Conservation (phyloP, 371 early-diverging fungal species). For the Coemansia sp. region DNA sequence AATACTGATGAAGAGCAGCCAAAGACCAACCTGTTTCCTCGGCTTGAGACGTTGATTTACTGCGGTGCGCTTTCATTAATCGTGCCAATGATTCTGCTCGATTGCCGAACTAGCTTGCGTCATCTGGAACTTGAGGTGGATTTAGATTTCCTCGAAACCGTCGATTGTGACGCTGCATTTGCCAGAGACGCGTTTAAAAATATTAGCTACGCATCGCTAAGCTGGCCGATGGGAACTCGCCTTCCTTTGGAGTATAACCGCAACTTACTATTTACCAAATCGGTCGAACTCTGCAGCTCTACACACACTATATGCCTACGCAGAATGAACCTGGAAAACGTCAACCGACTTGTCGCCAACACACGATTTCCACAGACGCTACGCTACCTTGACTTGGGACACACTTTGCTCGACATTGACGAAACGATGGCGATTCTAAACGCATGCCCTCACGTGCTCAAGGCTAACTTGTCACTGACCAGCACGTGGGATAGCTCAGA, state of each 20-base stretch:
- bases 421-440: not conserved
- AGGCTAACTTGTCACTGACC: not conserved
- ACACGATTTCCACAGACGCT: not conserved
- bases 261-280: not conserved
- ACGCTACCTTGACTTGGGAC: not conserved
- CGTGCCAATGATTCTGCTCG: not conserved
- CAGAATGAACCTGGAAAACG: not conserved
- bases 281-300: not conserved
- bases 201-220: not conserved
- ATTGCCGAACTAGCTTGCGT: not conserved
- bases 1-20: not conserved
- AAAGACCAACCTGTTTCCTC: not conserved
- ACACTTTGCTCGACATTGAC: not conserved
- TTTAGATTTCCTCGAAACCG: not conserved
- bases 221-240: not conserved
- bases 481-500: too few species aligned
- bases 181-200: not conserved
- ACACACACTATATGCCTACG: not conserved
- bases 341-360: not conserved
- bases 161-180: not conserved
- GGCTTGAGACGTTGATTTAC: not conserved
- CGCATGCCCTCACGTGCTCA: not conserved
- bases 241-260: too few species aligned
- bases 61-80: not conserved
- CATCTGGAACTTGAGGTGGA: not conserved